phyloP scores from a whole-genome alignment of 805 yeast species.

The Starmerella bombi region DNA sequence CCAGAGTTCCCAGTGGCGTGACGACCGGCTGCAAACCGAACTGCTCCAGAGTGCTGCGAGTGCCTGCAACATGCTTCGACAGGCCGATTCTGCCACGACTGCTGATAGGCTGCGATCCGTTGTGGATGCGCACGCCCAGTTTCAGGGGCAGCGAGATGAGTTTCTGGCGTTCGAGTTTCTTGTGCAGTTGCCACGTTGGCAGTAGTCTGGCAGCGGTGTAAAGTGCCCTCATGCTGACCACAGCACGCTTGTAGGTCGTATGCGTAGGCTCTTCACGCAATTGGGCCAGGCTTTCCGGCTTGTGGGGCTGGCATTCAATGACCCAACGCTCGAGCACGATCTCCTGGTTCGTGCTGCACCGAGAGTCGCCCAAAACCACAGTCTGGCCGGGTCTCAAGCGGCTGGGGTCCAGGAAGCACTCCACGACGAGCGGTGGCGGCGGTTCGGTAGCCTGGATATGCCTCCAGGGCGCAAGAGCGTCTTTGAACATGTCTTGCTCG shows the following conservation, averaged over 20 bases:
- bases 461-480: conserved; percentile 56
- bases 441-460: conserved; percentile 17
- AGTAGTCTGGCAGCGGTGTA: conserved; percentile 52
- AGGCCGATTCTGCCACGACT: conserved; percentile 79
- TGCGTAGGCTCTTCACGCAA: conserved; percentile 39
- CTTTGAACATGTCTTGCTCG: conserved; percentile 32
- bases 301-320: conserved; percentile 51
- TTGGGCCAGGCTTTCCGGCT: background rate
- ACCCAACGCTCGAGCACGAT: conserved; percentile 93
- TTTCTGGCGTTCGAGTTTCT: conserved; percentile 32
- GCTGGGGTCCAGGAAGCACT: conserved; percentile 61
- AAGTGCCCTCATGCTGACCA: conserved; percentile 59
- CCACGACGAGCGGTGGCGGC: conserved; percentile 77
- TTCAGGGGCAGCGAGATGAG: conserved; percentile 31
- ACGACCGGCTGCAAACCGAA: conserved; percentile 55
- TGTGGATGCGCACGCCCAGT: conserved; percentile 47
- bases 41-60: conserved; percentile 45
- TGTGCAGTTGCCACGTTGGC: conserved; percentile 54
- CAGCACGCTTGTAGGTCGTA: conserved; percentile 56
- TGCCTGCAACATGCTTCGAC: conserved; percentile 42
- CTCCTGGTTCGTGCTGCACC: conserved; percentile 44
- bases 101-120: conserved; percentile 65
- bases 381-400: conserved; percentile 43
- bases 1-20: conserved; percentile 62
- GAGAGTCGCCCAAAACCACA: conserved; percentile 44